Conservation (phyloP, 2,329 filamentous ascomycete species). For the Diaporthe sp. region DNA sequence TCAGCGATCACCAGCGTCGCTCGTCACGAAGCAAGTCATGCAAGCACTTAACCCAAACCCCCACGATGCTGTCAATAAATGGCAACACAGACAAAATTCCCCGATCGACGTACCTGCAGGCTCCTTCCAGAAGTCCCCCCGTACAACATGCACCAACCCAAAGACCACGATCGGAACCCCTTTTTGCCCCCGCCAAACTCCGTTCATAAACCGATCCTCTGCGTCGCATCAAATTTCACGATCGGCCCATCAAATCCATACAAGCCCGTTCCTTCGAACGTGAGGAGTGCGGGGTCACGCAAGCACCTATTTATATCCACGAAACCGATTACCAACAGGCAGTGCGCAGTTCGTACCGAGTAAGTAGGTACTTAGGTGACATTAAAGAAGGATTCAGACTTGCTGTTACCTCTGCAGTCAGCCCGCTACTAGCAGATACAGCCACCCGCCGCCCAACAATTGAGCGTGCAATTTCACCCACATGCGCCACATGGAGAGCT, state of each 20-base stretch:
- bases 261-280: constrained; percentile 10
- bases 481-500: constrained; percentile 24
- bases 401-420: not conserved
- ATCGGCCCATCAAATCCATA: constrained; percentile 11
- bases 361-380: not conserved
- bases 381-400: not conserved
- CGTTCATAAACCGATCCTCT: not conserved
- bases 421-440: not conserved
- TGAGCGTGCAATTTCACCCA: not conserved
- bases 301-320: constrained; percentile 15
- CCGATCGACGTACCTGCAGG: not conserved
- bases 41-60: constrained; percentile 31
- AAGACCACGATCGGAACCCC: not conserved
- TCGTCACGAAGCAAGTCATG: not conserved
- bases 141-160: not conserved
- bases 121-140: not conserved
- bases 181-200: not conserved
- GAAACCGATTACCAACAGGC: not conserved
- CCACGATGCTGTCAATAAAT: not conserved
- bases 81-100: not conserved
- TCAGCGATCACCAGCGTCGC: not conserved
- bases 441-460: constrained; percentile 1
- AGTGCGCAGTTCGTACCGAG: not conserved
- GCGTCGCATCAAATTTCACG: constrained; percentile 18
- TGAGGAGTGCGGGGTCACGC: constrained; percentile 14